Conservation (phyloP, 2,329 filamentous ascomycete genomes). For the Amphichorda felina region DNA sequence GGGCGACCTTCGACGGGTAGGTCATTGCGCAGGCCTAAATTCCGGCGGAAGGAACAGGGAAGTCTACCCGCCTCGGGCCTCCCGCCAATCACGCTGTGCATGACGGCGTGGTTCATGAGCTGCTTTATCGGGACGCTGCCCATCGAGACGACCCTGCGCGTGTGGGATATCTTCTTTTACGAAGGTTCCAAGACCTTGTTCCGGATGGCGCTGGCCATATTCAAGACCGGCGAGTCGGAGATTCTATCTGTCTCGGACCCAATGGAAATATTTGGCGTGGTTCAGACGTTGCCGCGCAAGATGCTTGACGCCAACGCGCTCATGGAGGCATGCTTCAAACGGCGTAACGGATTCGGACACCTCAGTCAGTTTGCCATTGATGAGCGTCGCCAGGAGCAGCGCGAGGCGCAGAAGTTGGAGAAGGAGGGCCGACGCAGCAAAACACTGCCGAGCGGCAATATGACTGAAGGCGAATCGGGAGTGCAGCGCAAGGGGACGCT, state of each 20-base stretch:
- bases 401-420: conserved; percentile 31
- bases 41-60: conserved; percentile 25
- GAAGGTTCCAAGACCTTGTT: conserved; percentile 92
- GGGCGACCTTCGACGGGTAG: conserved; percentile 21
- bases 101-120: conserved; percentile 97
- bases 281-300: conserved; percentile 73
- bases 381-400: conserved; percentile 57
- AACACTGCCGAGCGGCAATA: conserved; percentile 15
- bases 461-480: conserved; percentile 15
- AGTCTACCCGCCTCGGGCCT: conserved; percentile 42
- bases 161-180: conserved; percentile 95
- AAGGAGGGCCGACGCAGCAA: conserved; percentile 11
- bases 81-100: conserved; percentile 82
- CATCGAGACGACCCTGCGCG: conserved; percentile 79
- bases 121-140: conserved; percentile 89
- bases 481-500: conserved; percentile 30
- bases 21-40: conserved; percentile 21
- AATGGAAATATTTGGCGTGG: conserved; percentile 92
- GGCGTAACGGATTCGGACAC: conserved; percentile 69
- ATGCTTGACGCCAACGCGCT: conserved; percentile 73
- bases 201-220: conserved; percentile 79
- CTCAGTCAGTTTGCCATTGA: conserved; percentile 77
- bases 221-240: conserved; percentile 75
- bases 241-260: conserved; percentile 73
- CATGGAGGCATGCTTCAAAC: conserved; percentile 72